These are phyloP conservation scores for Calonectria pteridis DNA, from an alignment of 2,329 filamentous ascomycete genomes.

Conservation along the genomic window DNA sequence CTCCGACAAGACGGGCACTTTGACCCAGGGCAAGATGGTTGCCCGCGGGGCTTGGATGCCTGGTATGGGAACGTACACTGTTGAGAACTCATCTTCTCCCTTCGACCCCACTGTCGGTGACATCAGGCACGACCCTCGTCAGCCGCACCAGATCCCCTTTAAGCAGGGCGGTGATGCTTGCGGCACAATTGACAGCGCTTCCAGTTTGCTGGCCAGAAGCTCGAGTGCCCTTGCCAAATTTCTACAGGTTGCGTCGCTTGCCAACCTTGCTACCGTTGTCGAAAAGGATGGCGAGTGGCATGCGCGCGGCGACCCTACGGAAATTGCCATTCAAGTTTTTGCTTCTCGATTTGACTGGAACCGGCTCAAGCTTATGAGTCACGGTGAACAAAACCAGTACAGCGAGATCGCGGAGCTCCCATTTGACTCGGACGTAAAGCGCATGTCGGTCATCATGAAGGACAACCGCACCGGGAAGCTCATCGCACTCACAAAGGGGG, in stretches of 20 bases:
- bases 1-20: constrained; percentile 70
- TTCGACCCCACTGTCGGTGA: constrained; percentile 68
- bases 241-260: constrained; percentile 73
- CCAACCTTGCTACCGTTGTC: constrained; percentile 74
- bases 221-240: constrained; percentile 62
- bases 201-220: background rate
- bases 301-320: constrained; percentile 73
- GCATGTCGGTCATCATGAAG: constrained; percentile 79
- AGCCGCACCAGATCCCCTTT: constrained; percentile 54
- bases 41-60: constrained; percentile 66
- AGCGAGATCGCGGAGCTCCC: constrained; percentile 75
- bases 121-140: constrained; percentile 54
- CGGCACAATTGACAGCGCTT: background rate
- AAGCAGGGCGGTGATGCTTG: constrained; percentile 33
- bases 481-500: constrained; percentile 73
- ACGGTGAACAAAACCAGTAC: constrained; percentile 65
- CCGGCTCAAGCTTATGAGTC: constrained; percentile 61
- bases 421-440: constrained; percentile 81
- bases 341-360: constrained; percentile 77
- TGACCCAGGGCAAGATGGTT: constrained; percentile 67
- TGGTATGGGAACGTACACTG: constrained; percentile 59
- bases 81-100: constrained; percentile 65
- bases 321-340: constrained; percentile 83
- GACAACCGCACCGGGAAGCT: constrained; percentile 54
- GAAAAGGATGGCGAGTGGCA: constrained; percentile 69